phyloP scores from a whole-genome alignment of 768 basidiomycete genomes.

The Boletus coccyginus region DNA sequence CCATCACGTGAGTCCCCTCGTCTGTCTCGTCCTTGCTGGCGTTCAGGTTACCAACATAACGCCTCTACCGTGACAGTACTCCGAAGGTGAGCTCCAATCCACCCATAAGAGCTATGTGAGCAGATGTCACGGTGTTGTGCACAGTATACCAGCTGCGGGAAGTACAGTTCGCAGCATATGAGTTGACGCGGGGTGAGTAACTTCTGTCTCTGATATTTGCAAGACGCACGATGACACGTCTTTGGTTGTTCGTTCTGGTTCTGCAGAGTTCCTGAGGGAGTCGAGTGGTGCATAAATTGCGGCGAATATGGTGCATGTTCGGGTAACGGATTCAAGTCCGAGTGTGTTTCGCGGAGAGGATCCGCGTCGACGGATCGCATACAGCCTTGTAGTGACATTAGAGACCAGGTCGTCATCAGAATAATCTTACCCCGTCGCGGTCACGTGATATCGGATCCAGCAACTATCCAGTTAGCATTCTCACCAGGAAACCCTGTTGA shows the following conservation, averaged over 20 bases:
- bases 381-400: neutral
- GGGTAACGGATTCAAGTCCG: neutral
- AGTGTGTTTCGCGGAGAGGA: slow-evolving; percentile 31
- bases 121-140: neutral
- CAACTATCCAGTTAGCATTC: too few relatives aligned
- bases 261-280: slow-evolving; percentile 24
- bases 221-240: neutral
- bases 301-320: slow-evolving; percentile 35
- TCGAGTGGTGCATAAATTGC: slow-evolving; percentile 22
- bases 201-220: neutral
- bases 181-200: slow-evolving; percentile 67
- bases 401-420: neutral
- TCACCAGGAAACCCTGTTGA: too few relatives aligned
- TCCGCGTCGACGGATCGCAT: neutral
- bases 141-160: slow-evolving; percentile 86
- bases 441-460: too few relatives aligned
- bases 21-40: neutral
- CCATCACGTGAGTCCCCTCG: slow-evolving; percentile 60
- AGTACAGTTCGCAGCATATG: slow-evolving; percentile 89
- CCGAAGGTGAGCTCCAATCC: slow-evolving; percentile 45
- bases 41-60: neutral
- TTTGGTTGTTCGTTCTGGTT: neutral
- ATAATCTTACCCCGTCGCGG: too few relatives aligned
- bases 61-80: slow-evolving; percentile 41
- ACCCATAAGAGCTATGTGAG: neutral